Base-by-base conservation (phyloP, 768 basidiomycete genomes). In the Asterophora parasitica region DNA sequence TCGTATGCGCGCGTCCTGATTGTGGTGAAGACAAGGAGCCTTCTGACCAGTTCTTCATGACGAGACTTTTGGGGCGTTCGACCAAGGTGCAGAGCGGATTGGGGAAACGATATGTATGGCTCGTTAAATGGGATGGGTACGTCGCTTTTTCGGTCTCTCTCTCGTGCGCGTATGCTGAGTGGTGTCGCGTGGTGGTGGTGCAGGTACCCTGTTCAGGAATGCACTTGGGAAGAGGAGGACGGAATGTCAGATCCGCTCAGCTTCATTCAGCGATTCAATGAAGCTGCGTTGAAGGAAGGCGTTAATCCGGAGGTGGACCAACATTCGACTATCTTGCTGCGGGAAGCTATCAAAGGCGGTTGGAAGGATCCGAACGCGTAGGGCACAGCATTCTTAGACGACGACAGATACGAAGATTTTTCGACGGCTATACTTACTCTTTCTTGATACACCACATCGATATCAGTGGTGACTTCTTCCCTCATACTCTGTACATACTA, bases 51-150 rank as follows among this genome's bases (percentile, higher is more conserved):
- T 73, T 32, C 39, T 62, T 66, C 15, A 67, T 73, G 8, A 61
- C 66, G n/a, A 51, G 58, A 0, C 63, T 73, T 40, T 49, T 71
- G 9, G 72, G 72, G 4, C 59, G 66, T 37, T 48, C 43, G 35
- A 59, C 58, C 27, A 60, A 56, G 31, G 52, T 57, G 13, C 50
- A 59, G 20, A 53, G 64, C 10, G 62, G 65, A 10, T 27, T 39
- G 4, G 62, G 61, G 7, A 37, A 48, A 20, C 42, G 39, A 4
- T 57, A 61, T 9, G 42, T 56, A 2, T 73, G 71, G 60, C 65
- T 73, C 13, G 63, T 73, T 15, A 70, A 67, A 58, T 73, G 72
- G 72, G 64, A 66, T 10, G 65, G 64, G 72, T 72, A 57, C 65
- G 35, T 16, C 17, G 11, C 31, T 28, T 19, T 36, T 43, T 36